Base-by-base conservation (phyloP, 805 yeast genomes). In the Scheffersomyces coipomensis region DNA sequence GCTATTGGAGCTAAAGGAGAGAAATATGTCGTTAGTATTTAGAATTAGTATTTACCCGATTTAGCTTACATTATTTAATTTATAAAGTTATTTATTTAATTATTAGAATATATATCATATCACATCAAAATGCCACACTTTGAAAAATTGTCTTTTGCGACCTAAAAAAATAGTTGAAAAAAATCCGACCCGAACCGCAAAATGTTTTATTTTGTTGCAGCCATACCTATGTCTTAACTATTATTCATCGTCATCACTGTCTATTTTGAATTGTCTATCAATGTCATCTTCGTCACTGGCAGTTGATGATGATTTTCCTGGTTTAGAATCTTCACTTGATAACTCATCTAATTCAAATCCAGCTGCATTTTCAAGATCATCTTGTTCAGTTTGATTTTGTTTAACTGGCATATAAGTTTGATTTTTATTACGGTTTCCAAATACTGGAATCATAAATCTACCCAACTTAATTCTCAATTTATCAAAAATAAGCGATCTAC, bases 1-100 rank as follows among this genome's bases (percentile, higher is more conserved):
- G 51, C 46, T 19, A 48, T 46, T 18, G 74, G 75, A n/a, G 73
- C 75, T 5, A 62, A 62, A 31, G 68, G 63, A 22, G 74, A 69
- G 39, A 71, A 71, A 43, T 71, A 62, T 44, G 66, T 69, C 9
- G 73, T 62, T 11, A 40, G 42, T 34, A 27, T 48, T 23, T 35
- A 33, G n/a, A n/a, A n/a, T n/a, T n/a, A n/a, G n/a, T n/a, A n/a
- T n/a, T n/a, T n/a, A n/a, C n/a, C n/a, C n/a, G n/a, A n/a, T n/a
- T n/a, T n/a, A n/a, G n/a, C n/a, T n/a, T n/a, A n/a, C n/a, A n/a
- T n/a, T n/a, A n/a, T n/a, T n/a, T n/a, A n/a, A n/a, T n/a, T n/a
- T n/a, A n/a, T n/a, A n/a, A n/a, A n/a, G n/a, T n/a, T n/a, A n/a
- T n/a, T n/a, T n/a, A n/a, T n/a, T n/a, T n/a, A n/a, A n/a, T n/a